Conservation (phyloP, 2,329 filamentous ascomycete genomes). For the Aspergillus novoparasiticus region DNA sequence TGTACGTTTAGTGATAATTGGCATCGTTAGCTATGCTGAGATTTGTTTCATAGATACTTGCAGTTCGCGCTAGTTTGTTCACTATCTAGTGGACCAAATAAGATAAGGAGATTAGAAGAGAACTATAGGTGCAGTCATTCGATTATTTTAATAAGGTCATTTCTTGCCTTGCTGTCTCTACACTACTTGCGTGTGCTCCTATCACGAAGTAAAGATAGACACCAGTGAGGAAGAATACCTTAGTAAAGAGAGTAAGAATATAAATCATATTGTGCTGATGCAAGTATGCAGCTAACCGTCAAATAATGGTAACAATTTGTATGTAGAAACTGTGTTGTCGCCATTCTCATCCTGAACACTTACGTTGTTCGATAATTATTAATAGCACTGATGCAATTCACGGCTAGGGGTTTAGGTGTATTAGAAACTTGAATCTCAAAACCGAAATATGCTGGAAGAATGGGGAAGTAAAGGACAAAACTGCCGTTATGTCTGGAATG, state of each 20-base stretch:
- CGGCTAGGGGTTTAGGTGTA: neutral
- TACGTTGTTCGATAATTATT: neutral
- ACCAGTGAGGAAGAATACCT: too few species aligned
- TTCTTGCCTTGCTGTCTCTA: neutral
- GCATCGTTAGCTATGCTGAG: neutral
- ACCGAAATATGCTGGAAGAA: neutral
- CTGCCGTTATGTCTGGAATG: neutral
- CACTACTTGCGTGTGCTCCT: neutral
- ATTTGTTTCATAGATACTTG: conserved; percentile 6
- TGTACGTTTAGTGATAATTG: conserved; percentile 1
- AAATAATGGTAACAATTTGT: neutral
- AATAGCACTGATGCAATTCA: neutral
- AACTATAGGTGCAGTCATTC: neutral
- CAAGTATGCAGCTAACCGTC: neutral
- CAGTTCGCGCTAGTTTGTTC: neutral
- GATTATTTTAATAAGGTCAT: neutral
- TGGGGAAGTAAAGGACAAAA: neutral
- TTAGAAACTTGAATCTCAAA: neutral
- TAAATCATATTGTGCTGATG: neutral
- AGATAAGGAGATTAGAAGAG: neutral
- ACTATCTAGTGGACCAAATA: neutral
- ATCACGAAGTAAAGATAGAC: neutral
- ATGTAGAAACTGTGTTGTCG: neutral
- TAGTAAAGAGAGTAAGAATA: neutral
- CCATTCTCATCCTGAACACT: neutral